Percentiles rank a stretch among this genome's conserved stretches.
These are phyloP conservation scores for Ceratocystis cacaofunesta DNA, from an alignment of 2,329 filamentous ascomycete species.

Conservation along the genomic window DNA sequence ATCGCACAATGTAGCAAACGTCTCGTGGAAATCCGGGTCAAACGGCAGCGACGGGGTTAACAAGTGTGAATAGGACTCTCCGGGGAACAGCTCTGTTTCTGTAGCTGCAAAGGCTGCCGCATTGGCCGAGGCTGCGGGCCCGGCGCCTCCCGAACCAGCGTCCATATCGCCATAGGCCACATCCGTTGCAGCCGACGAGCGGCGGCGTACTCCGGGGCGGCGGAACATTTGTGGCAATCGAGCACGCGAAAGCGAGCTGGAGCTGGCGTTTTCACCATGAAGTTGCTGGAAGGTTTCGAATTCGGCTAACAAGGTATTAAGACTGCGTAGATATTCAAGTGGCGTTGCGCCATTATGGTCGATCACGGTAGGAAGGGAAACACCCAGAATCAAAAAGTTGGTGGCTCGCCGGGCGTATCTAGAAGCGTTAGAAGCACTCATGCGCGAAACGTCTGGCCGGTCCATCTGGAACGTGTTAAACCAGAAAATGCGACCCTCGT, in stretches of 20 bases:
- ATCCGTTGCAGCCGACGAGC: slow-evolving; percentile 34
- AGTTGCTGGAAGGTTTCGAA: slow-evolving; percentile 89
- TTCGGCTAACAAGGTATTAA: slow-evolving; percentile 74
- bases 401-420: slow-evolving; percentile 82
- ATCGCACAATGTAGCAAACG: slow-evolving; percentile 89
- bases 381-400: slow-evolving; percentile 82
- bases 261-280: slow-evolving; percentile 61
- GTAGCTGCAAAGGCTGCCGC: slow-evolving; percentile 44
- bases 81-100: slow-evolving; percentile 54
- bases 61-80: slow-evolving; percentile 77
- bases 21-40: slow-evolving; percentile 93
- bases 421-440: slow-evolving; percentile 72
- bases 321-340: slow-evolving; percentile 70
- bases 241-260: slow-evolving; percentile 58
- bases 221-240: slow-evolving; percentile 76
- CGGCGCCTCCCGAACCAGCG: slow-evolving; percentile 21
- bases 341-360: slow-evolving; percentile 72
- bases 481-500: slow-evolving; percentile 92
- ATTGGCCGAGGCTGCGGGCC: slow-evolving; percentile 24
- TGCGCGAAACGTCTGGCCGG: slow-evolving; percentile 59
- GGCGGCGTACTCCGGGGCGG: slow-evolving; percentile 40
- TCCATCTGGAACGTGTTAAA: slow-evolving; percentile 95
- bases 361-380: slow-evolving; percentile 77
- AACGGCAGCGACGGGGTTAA: slow-evolving; percentile 88
- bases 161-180: slow-evolving; percentile 23